Conservation (phyloP, 129 eudicot genomes). For the Chrysanthemum lavandulifolium region DNA sequence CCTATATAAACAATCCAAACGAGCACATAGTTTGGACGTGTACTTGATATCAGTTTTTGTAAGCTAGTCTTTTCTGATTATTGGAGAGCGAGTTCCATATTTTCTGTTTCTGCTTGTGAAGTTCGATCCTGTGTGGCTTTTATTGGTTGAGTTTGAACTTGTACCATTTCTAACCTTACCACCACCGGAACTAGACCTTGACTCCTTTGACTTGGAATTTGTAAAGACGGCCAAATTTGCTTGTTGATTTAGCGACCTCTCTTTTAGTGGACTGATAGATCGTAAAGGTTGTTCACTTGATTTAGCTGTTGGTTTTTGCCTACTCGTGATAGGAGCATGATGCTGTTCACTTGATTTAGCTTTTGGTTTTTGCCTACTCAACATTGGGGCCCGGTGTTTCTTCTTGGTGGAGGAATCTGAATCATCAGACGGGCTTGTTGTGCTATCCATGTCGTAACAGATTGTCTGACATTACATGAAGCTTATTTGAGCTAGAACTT, state of each 20-base stretch:
- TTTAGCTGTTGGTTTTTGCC: slow-evolving; percentile 36
- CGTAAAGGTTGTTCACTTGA: not conserved
- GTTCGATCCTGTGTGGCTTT: no score
- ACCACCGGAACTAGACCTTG: slow-evolving; percentile 34
- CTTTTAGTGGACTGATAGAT: slow-evolving; percentile 44
- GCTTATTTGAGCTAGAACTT: slow-evolving; percentile 34
- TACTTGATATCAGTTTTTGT: no score
- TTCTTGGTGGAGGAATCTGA: slow-evolving; percentile 49
- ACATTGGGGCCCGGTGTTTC: slow-evolving; percentile 18
- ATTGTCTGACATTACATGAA: slow-evolving; percentile 66
- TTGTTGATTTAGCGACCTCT: slow-evolving; percentile 50
- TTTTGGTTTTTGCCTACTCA: slow-evolving; percentile 32
- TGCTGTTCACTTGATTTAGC: not conserved
- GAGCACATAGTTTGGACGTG: no score
- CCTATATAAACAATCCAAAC: no score
- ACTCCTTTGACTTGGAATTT: slow-evolving; percentile 29
- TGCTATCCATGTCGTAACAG: slow-evolving; percentile 66
- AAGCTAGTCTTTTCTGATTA: no score
- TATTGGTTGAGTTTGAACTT: no score
- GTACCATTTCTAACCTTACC: slow-evolving; percentile 28
- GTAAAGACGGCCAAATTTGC: not conserved
- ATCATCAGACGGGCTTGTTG: slow-evolving; percentile 78
- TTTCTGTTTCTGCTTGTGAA: no score
- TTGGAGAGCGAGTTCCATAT: no score
- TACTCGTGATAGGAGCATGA: slow-evolving; percentile 1